These are phyloP conservation scores for Aureobasidium sp. DNA, from an alignment of 2,329 filamentous ascomycete species.

Conservation along the genomic window DNA sequence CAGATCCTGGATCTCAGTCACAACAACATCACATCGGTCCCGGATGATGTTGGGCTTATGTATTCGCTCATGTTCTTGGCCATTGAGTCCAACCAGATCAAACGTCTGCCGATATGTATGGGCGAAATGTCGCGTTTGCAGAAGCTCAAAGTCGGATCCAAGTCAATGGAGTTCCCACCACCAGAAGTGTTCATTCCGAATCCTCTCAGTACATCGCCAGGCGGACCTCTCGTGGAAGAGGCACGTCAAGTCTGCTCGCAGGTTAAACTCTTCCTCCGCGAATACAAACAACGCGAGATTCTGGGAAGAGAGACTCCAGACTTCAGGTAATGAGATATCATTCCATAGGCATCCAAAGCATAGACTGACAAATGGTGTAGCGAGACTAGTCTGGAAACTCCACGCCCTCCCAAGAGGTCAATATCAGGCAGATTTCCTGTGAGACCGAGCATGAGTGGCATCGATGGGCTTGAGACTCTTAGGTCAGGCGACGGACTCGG, in stretches of 20 bases:
- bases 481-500: conserved; percentile 53
- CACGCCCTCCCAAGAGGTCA: conserved; percentile 57
- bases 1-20: conserved; percentile 90
- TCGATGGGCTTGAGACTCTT: conserved; percentile 47
- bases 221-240: conserved; percentile 33
- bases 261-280: conserved; percentile 52
- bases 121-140: conserved; percentile 86
- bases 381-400: conserved; percentile 70
- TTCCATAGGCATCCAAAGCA: too few relatives aligned
- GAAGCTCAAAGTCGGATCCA: conserved; percentile 83
- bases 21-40: conserved; percentile 73
- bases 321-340: not conserved
- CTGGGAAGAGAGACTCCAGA: conserved; percentile 26
- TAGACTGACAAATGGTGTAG: conserved; percentile 34
- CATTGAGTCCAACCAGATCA: conserved; percentile 78
- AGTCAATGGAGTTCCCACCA: conserved; percentile 72
- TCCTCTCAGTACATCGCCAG: conserved; percentile 28
- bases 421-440: conserved; percentile 52
- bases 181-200: conserved; percentile 37
- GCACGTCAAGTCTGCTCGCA: conserved; percentile 51
- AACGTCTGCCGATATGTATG: conserved; percentile 73
- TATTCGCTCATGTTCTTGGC: conserved; percentile 84
- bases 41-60: conserved; percentile 71
- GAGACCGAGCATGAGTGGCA: conserved; percentile 59
- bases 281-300: conserved; percentile 23